Conservation (phyloP, 352 stramenopile genomes). For the Phytophthora sansomeana region DNA sequence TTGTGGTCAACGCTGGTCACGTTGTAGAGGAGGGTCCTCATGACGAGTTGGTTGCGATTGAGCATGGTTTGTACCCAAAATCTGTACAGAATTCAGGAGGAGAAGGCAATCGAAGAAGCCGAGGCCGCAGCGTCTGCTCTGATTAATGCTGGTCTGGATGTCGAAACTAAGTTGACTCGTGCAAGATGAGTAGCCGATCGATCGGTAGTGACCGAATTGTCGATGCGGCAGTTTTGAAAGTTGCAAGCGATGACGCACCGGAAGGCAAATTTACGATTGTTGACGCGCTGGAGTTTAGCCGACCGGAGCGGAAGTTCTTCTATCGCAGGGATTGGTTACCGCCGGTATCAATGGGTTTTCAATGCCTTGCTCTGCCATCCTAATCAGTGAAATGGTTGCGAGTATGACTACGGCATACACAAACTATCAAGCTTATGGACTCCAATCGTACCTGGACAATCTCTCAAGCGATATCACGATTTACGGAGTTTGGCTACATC, state of each 20-base stretch:
- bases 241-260: background rate
- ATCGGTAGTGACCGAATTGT: constrained; percentile 7
- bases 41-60: constrained; percentile 43
- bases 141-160: constrained; percentile 2
- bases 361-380: constrained; percentile 42
- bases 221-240: background rate
- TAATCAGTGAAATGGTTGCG: constrained; percentile 38
- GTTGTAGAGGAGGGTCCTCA: constrained; percentile 58
- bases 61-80: constrained; percentile 30
- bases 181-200: constrained; percentile 14
- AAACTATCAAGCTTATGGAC: constrained; percentile 19
- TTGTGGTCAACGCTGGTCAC: constrained; percentile 48
- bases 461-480: constrained; percentile 46
- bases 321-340: constrained; percentile 34
- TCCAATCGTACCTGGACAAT: constrained; percentile 25
- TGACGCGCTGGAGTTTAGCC: constrained; percentile 30
- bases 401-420: constrained; percentile 27
- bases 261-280: constrained; percentile 33
- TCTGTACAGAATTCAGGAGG: constrained; percentile 29
- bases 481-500: constrained; percentile 41
- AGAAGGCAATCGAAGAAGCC: constrained; percentile 24
- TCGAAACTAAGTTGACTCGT: constrained; percentile 2
- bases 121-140: constrained; percentile 27
- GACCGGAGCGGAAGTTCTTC: constrained; percentile 48
- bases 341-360: constrained; percentile 43